These are phyloP conservation scores for Colletotrichum limetticola DNA, from an alignment of 2,329 filamentous ascomycete species.

Conservation along the genomic window DNA sequence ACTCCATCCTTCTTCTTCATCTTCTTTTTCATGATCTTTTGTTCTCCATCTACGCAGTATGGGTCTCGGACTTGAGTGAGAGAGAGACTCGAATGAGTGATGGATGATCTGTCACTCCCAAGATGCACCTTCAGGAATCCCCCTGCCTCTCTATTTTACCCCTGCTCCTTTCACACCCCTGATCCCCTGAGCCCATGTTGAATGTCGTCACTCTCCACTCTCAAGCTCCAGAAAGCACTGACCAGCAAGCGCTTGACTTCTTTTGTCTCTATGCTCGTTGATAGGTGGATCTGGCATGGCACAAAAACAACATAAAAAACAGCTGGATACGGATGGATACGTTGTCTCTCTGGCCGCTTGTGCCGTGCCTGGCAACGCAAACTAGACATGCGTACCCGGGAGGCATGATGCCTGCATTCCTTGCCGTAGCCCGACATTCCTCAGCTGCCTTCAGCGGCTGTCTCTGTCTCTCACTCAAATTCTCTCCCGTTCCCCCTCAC, in stretches of 20 bases:
- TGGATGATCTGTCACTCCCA: not conserved
- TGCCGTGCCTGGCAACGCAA: not conserved
- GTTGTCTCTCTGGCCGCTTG: not conserved
- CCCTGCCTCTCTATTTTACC: not conserved
- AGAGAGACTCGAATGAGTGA: not conserved
- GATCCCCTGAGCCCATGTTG: conserved; percentile 5
- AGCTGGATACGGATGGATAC: not conserved
- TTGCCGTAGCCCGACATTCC: not conserved
- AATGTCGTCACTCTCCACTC: conserved; percentile 32
- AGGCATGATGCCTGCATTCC: conserved; percentile 33
- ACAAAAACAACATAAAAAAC: not conserved
- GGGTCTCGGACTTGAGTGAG: not conserved
- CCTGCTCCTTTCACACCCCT: not conserved
- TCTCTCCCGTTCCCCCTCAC: not conserved
- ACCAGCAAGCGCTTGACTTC: not conserved
- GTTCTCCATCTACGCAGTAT: not conserved
- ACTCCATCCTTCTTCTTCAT: not conserved
- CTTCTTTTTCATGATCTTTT: not conserved
- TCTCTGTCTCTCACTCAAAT: not conserved
- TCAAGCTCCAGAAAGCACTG: conserved; percentile 11
- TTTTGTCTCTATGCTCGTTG: not conserved
- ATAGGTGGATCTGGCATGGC: conserved; percentile 11
- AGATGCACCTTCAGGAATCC: not conserved
- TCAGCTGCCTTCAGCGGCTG: not conserved
- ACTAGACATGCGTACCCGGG: conserved; percentile 14